Evolutionary conservation across 164 flowering plant genomes (phyloP), one percentile per base, ranked within the genome.

Genomic region (Umbellularia californica): DNA sequence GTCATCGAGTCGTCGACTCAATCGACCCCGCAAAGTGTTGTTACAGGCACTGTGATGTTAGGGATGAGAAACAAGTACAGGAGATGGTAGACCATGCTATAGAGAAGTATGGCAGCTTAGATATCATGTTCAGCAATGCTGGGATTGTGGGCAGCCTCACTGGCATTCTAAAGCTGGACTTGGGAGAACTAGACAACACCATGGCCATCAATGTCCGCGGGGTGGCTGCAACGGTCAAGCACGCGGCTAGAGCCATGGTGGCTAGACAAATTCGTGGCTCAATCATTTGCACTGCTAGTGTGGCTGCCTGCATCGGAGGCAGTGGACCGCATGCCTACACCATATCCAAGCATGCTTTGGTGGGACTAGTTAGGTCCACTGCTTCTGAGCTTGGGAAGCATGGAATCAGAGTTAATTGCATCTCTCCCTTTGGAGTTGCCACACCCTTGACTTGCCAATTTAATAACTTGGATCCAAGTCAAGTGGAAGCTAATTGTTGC

Each of bases 351-450:
- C 83, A 80, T 22, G 85, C 83, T 0, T 1, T 82, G 2, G 33
- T 80, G 27, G 84, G 84, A 0, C 70, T 82, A 11, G 78, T 77
- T 7, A 41, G 72, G 13, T 30, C 79, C 1, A 78, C 79, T 5
- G 30, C 50, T 12, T 2, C 51, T 23, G 84, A 82, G 67, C 77
- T 82, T 0, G 84, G 84, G 19, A 15, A 5, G 2, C 24, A 79
- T 70, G 84, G 84, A 35, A 79, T 82, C n/a, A 74, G 84, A 58
- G 79, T 82, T 23, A 91, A 91, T 58, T 76, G 89, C 77, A 23
- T 91, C 0, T 84, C 95, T 0, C 95, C 95, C 0, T 88, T 76
- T 17, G 91, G 90, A 6, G 79, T 88, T 0, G 90, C 84, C 2
- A 91, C 93, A 10, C 93, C 92, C 0, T 75, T 90, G 2, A 3